A percentile compares a stretch with the other conserved stretches of the same genome.
phyloP scores from a whole-genome alignment of 2,329 filamentous ascomycete species.

The Aspergillus sp. region DNA sequence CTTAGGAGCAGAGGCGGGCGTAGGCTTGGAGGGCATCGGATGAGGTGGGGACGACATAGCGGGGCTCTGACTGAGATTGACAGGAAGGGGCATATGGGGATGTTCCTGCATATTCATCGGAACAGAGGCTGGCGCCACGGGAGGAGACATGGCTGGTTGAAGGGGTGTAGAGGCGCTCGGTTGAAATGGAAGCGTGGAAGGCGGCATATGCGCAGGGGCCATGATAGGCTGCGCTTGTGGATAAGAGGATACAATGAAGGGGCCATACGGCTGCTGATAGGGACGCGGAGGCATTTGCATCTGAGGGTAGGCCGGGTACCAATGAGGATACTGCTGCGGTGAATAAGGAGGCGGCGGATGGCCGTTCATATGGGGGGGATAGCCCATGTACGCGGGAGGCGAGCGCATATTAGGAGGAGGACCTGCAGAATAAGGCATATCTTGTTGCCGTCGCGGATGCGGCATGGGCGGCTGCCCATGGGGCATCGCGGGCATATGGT shows the following conservation, averaged over 20 bases:
- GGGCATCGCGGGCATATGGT: slow-evolving; percentile 35
- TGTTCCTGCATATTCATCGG: slow-evolving; percentile 24
- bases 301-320: slow-evolving; percentile 36
- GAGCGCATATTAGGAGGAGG: slow-evolving; percentile 46
- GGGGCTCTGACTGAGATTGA: slow-evolving; percentile 16
- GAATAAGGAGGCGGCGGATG: slow-evolving; percentile 37
- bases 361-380: slow-evolving; percentile 50
- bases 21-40: slow-evolving; percentile 15
- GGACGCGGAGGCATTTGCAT: slow-evolving; percentile 33
- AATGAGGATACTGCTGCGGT: slow-evolving; percentile 38
- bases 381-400: slow-evolving; percentile 51
- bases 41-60: slow-evolving; percentile 27
- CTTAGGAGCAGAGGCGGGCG: slow-evolving; percentile 17
- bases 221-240: slow-evolving; percentile 33
- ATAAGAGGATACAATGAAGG: slow-evolving; percentile 36
- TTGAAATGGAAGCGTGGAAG: slow-evolving; percentile 27
- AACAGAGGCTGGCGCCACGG: slow-evolving; percentile 17
- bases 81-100: slow-evolving; percentile 12
- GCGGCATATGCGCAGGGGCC: slow-evolving; percentile 27
- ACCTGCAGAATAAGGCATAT: slow-evolving; percentile 34
- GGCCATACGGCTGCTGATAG: slow-evolving; percentile 32
- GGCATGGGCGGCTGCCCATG: slow-evolving; percentile 44
- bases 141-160: slow-evolving; percentile 28
- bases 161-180: slow-evolving; percentile 29
- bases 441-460: slow-evolving; percentile 38